Base-by-base conservation (phyloP, 2,329 filamentous ascomycete species). In the Passalora sequoiae region DNA sequence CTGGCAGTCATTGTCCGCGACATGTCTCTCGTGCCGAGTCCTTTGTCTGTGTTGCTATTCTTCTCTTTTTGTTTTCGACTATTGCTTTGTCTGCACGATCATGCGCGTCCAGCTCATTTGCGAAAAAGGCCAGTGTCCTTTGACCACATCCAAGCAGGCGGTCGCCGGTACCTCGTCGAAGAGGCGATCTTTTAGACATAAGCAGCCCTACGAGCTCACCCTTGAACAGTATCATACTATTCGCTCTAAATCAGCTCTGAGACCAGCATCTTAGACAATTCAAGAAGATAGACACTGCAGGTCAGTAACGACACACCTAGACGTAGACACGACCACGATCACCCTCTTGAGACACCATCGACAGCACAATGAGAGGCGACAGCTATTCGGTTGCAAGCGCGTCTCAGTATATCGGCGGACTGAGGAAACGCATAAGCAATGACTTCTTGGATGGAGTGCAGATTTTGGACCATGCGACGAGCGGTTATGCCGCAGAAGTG, bases 41-140 rank as follows among this genome's bases (percentile, higher is more conserved):
- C 46, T 54, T 51, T 54, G 48, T 47, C 28, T 37, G 32, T 38
- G 37, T 40, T 49, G 20, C 51, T 49, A 48, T 52, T 54, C 43
- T 50, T 37, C 27, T 24, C 42, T 44, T 46, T 33, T 33, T 35
- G 31, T 8, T 24, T 17, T 13, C 20, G 33, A 36, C 16, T 9
- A 15, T 37, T 38, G 37, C 25, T 31, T 43, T 31, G 15, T 33
- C 12, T 29, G 17, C n/a, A 24, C 19, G n/a, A 20, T 43, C 40
- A 43, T 37, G 24, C 12, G 24, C 24, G 24, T 10, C 24, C 31
- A 31, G 7, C 22, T 43, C 31, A 43, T 37, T 29, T 37, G 22
- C 40, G 21, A 43, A 27, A 27, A 27, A 7, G 24, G n/a, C n/a
- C n/a, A n/a, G n/a, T n/a, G n/a, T n/a, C n/a, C n/a, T n/a, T n/a